Base-by-base conservation (phyloP, 257 asterid species). In the Nicotiana noctiflora region DNA sequence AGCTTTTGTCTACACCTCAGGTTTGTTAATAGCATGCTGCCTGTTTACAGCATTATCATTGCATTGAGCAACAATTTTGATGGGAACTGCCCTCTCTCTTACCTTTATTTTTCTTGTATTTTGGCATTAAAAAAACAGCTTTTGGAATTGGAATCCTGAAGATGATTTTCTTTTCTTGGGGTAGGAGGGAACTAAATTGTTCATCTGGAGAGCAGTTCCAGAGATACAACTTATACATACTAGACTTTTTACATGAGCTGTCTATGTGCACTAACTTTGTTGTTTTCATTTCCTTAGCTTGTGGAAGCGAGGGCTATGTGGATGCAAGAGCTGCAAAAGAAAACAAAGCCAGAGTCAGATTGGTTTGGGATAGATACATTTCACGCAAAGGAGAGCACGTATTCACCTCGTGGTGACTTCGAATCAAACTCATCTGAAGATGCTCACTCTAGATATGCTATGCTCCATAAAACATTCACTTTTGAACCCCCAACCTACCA, bases 251-350 rank as follows among this genome's bases (percentile, higher is more conserved):
- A 15, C 23, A 77, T 19, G 37, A 57, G 51, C 19, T 57, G 12
- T 18, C 70, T 77, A 23, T 75, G 29, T 34, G 37, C 53, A 32
- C 37, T 60, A 59, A 21, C 4, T 59, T 1, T 68, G 14, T 14
- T 46, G 29, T 62, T 15, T 79, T 8, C 76, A 76, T 82, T 62
- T 61, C 79, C 66, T 85, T 90, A 96, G 98, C 84, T 92, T 83
- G 91, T 87, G 72, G 84, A 90, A 84, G 99, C 98, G 72, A 89
- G 99, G 85, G 86, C 88, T 31, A 89, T 87, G 91, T 96, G 99
- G 99, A 91, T 94, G 92, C 88, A 94, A 78, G 99, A 90, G 89
- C 93, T 96, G 76, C 97, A 96, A 79, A 92, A 92, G 86, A 88
- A 57, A 84, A 87, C 90, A n/a, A 92, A 91, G 88, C 94, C 88